Conservation (phyloP, 2,329 filamentous ascomycete species). For the Ophiostoma himal-ulmi region DNA sequence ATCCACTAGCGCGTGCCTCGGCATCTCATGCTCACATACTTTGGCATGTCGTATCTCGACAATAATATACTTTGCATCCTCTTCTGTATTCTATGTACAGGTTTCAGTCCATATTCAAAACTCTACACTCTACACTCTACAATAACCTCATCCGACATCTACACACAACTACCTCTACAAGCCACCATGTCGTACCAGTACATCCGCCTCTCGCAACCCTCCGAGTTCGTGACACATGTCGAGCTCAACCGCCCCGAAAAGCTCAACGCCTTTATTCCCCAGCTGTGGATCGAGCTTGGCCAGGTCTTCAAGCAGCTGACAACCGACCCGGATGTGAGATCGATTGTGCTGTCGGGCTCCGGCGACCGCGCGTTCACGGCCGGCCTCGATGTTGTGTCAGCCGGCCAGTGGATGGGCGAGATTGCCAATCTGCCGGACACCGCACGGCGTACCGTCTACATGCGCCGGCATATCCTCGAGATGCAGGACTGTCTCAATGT, state of each 20-base stretch:
- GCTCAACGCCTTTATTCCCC: conserved; percentile 78
- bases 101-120: neutral
- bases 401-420: conserved; percentile 48
- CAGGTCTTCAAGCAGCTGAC: conserved; percentile 67
- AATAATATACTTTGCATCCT: neutral
- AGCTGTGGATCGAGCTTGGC: conserved; percentile 81
- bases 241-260: conserved; percentile 84
- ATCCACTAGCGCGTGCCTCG: conserved; percentile 21
- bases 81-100: neutral
- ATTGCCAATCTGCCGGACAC: conserved; percentile 49
- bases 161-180: neutral
- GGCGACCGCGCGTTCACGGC: conserved; percentile 80
- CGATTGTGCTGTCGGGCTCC: conserved; percentile 71
- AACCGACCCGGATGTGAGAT: conserved; percentile 64
- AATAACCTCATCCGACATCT: no score
- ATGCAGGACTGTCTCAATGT: conserved; percentile 75
- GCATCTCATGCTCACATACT: conserved; percentile 14
- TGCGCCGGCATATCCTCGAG: conserved; percentile 65
- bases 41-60: neutral
- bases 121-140: no score
- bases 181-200: conserved; percentile 37
- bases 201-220: conserved; percentile 49
- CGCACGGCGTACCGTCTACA: conserved; percentile 55
- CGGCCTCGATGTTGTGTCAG: conserved; percentile 75
- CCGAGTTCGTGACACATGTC: conserved; percentile 74